Evolutionary conservation across 2,329 filamentous ascomycete genomes (phyloP).

Genomic region (Podosphaera fusca): DNA sequence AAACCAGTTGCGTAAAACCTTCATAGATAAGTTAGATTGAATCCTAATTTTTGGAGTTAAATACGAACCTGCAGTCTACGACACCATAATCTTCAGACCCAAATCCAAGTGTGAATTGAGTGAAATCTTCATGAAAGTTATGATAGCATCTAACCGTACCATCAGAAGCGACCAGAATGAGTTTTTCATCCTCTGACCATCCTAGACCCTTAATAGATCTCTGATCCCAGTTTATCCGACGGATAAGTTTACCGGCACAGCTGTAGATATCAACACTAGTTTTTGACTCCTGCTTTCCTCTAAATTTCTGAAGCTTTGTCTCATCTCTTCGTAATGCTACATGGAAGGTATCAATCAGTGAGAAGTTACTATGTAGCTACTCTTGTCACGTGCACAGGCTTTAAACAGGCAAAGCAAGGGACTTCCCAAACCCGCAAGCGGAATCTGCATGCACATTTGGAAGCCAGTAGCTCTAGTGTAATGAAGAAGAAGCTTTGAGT

Average conservation of each 20-base stretch:
- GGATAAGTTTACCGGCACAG: conserved; percentile 70
- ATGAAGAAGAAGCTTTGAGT: not conserved
- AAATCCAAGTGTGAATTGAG: conserved; percentile 77
- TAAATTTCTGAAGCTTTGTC: conserved; percentile 57
- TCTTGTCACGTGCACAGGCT: not conserved
- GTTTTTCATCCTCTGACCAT: conserved; percentile 88
- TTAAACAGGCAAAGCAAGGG: not conserved
- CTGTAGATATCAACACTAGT: conserved; percentile 87
- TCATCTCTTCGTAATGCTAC: conserved; percentile 76
- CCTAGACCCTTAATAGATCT: conserved; percentile 69
- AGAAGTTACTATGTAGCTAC: not conserved
- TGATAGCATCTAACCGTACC: conserved; percentile 74
- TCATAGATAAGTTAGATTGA: conserved; percentile 1
- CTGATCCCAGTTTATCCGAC: conserved; percentile 77
- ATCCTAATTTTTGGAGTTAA: not conserved
- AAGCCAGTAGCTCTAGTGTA: not conserved
- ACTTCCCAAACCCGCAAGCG: not conserved
- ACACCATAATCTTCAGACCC: conserved; percentile 77
- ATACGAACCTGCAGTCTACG: conserved; percentile 40
- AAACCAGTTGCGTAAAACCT: conserved; percentile 76
- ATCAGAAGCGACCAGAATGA: conserved; percentile 72
- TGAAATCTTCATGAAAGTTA: conserved; percentile 84
- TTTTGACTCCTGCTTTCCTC: conserved; percentile 47
- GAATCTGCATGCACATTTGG: not conserved
- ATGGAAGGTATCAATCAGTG: conserved; percentile 8